Percentiles rank a stretch among this genome's conserved stretches.
Conservation (phyloP, 2,329 filamentous ascomycete genomes). For the Venturia pyrina region DNA sequence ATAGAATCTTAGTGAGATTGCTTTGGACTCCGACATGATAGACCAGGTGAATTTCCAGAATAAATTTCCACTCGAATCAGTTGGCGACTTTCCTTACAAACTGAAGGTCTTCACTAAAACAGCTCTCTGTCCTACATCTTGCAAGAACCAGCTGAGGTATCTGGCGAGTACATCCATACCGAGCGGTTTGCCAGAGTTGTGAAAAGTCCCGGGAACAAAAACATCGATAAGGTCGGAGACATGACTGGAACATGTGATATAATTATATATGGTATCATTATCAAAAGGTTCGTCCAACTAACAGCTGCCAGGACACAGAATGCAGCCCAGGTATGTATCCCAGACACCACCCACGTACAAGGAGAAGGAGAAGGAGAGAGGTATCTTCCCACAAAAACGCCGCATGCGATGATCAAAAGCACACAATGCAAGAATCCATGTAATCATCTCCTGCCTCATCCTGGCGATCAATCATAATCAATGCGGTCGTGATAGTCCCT, state of each 20-base stretch:
- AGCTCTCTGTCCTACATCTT: no score
- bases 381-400: neutral
- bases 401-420: neutral
- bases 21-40: no score
- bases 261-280: neutral
- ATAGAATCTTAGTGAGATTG: no score
- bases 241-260: neutral
- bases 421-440: neutral
- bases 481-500: slow-evolving; percentile 11
- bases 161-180: no score
- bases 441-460: neutral
- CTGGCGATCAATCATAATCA: neutral
- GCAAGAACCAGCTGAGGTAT: no score
- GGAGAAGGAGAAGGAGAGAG: neutral
- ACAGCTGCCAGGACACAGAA: neutral
- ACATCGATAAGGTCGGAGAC: neutral
- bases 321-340: neutral
- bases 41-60: no score
- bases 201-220: no score
- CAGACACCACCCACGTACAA: no score
- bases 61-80: no score
- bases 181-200: no score
- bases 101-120: no score
- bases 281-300: neutral
- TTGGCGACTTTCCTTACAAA: no score